Conservation (phyloP, 768 basidiomycete species). For the Mrakia frigida region DNA sequence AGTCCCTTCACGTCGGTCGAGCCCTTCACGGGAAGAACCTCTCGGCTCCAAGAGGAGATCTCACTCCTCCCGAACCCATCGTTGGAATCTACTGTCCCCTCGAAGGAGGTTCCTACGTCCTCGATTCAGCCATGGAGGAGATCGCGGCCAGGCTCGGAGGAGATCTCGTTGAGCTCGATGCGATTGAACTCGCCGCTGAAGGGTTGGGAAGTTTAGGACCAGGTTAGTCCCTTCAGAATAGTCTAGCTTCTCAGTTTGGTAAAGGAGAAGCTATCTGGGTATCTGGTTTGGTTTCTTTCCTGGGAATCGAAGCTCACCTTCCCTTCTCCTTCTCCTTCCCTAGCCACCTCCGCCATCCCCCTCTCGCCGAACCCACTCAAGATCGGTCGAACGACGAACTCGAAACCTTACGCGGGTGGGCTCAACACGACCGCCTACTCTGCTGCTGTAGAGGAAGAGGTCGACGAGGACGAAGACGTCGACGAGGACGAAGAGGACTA, state of each 20-base stretch:
- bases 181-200: constrained; percentile 78
- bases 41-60: not conserved
- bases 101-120: constrained; percentile 76
- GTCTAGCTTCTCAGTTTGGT: too few species aligned
- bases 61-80: constrained; percentile 57
- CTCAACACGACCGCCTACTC: constrained; percentile 25
- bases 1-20: not conserved
- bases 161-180: constrained; percentile 79
- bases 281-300: not conserved
- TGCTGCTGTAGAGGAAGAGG: constrained; percentile 39
- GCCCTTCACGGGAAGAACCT: not conserved
- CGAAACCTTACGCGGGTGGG: constrained; percentile 26
- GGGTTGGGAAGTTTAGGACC: constrained; percentile 75
- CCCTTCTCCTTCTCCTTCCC: not conserved
- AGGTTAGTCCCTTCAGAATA: constrained; percentile 29
- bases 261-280: too few species aligned
- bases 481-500: constrained; percentile 41
- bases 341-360: constrained; percentile 65
- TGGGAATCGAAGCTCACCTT: not conserved
- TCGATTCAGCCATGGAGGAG: constrained; percentile 72
- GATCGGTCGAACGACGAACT: constrained; percentile 46
- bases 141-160: constrained; percentile 66
- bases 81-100: constrained; percentile 83
- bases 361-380: constrained; percentile 73
- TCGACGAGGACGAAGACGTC: constrained; percentile 54